These are phyloP conservation scores for Amanita rubescens DNA, from an alignment of 768 basidiomycete genomes.

Conservation along the genomic window DNA sequence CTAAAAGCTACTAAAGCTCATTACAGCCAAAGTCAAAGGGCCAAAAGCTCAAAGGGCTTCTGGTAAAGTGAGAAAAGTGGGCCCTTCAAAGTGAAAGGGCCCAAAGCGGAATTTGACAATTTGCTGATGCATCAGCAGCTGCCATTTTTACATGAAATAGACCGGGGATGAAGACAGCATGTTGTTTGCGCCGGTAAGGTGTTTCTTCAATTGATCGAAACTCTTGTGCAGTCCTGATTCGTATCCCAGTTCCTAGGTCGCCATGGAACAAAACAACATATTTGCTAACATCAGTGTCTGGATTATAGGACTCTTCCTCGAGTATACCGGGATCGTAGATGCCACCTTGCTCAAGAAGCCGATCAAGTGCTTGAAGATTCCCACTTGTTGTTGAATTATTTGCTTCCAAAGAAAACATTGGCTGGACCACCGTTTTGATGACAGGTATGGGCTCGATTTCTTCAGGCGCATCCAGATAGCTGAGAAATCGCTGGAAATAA, in stretches of 20 bases:
- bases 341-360: conserved; percentile 1
- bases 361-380: conserved; percentile 10
- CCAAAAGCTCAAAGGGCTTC: too few species aligned
- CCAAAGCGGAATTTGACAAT: too few species aligned
- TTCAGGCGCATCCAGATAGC: conserved; percentile 6
- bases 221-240: conserved; percentile 5
- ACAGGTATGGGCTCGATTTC: conserved; percentile 12
- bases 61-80: too few species aligned
- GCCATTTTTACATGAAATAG: conserved; percentile 25
- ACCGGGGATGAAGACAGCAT: conserved; percentile 16
- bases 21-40: too few species aligned
- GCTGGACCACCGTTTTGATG: conserved; percentile 9
- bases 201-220: conserved; percentile 13
- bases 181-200: conserved; percentile 13
- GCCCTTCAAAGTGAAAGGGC: too few species aligned
- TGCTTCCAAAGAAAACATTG: neutral
- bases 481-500: conserved; percentile 9
- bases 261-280: conserved; percentile 12
- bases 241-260: conserved; percentile 14
- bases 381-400: conserved; percentile 11
- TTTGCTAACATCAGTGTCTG: conserved; percentile 5
- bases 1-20: too few species aligned
- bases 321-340: conserved; percentile 1
- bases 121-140: conserved; percentile 18
- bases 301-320: neutral